A percentile compares a stretch with the other conserved stretches of the same genome.
These are phyloP conservation scores for Hymenoscyphus albidus DNA, from an alignment of 2,329 filamentous ascomycete species.

Conservation along the genomic window DNA sequence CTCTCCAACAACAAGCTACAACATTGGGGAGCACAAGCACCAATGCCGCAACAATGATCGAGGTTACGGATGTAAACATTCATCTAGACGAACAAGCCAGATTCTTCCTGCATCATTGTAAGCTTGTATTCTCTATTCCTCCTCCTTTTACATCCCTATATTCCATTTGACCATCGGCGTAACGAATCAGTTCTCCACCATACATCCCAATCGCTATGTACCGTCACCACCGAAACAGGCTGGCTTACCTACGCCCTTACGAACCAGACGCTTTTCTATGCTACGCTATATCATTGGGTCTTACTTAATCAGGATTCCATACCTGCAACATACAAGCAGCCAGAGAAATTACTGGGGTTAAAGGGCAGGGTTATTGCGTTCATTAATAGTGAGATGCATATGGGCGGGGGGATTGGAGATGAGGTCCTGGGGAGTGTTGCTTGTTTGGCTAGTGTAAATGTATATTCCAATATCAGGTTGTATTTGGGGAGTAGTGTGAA, in stretches of 20 bases:
- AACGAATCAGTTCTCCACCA: slow-evolving; percentile 4
- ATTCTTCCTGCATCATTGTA: slow-evolving; percentile 10
- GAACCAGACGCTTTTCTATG: slow-evolving; percentile 2
- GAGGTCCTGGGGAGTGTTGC: slow-evolving; percentile 7
- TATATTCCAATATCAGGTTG: not conserved
- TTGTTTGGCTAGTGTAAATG: slow-evolving; percentile 13
- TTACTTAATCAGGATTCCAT: not conserved
- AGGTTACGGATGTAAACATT: not conserved
- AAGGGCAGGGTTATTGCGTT: not conserved
- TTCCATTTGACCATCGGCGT: not conserved
- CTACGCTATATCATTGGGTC: slow-evolving; percentile 10
- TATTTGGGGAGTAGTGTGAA: not conserved
- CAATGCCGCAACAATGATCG: not conserved
- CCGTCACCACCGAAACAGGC: slow-evolving; percentile 6
- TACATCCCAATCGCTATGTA: slow-evolving; percentile 9
- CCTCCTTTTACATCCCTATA: not conserved
- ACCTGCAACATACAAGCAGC: not conserved
- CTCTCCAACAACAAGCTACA: too few relatives aligned
- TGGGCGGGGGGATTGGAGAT: not conserved
- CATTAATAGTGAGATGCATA: not conserved
- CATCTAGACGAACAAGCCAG: slow-evolving; percentile 1
- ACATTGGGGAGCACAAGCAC: not conserved
- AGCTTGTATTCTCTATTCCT: not conserved
- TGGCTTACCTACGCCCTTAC: slow-evolving; percentile 10
- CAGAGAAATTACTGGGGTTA: not conserved